These are phyloP conservation scores for Termitomyces sp. DNA, from an alignment of 768 basidiomycete genomes.

Conservation along the genomic window DNA sequence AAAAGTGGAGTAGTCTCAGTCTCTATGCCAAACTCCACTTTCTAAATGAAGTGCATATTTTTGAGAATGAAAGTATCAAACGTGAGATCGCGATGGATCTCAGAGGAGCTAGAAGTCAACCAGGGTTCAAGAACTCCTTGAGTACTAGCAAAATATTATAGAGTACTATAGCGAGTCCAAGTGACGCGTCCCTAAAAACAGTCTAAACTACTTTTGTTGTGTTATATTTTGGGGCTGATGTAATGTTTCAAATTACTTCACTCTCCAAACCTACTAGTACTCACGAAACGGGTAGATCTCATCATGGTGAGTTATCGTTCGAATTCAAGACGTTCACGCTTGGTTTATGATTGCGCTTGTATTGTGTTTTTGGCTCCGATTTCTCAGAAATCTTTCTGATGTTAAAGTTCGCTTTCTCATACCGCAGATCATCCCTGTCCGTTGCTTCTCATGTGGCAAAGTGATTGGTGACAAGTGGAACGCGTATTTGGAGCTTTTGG, in stretches of 20 bases:
- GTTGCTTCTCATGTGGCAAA: conserved; percentile 96
- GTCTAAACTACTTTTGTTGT: background rate
- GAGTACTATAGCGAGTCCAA: no score
- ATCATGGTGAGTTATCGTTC: conserved; percentile 1
- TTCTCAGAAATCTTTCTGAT: background rate
- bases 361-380: background rate
- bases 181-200: background rate
- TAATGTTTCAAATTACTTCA: no score
- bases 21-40: background rate
- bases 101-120: background rate
- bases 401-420: background rate
- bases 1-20: background rate
- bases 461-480: conserved; percentile 98
- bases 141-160: no score
- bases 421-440: conserved; percentile 89
- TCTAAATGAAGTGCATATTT: background rate
- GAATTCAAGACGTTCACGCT: no score
- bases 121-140: background rate
- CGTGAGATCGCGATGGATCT: background rate
- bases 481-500: conserved; percentile 77
- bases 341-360: background rate
- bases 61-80: background rate
- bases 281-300: background rate
- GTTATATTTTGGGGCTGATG: conserved; percentile 1
- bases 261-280: no score